phyloP scores from a whole-genome alignment of 169 alveolate species.

The Theileria orientalis region DNA sequence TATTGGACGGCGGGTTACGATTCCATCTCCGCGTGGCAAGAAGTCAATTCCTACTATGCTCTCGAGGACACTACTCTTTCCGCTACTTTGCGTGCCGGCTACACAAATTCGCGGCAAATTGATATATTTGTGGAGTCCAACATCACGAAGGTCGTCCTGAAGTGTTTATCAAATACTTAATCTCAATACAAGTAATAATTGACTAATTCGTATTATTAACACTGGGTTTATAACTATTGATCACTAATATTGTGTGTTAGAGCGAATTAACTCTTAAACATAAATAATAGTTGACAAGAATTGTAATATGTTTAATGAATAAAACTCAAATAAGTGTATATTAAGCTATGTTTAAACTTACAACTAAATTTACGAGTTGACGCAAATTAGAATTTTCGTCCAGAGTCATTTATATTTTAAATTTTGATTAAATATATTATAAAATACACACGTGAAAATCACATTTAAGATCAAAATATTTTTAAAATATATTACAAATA shows the following conservation, averaged over 20 bases:
- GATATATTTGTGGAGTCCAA: slow-evolving; percentile 89
- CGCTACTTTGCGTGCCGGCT: slow-evolving; percentile 86
- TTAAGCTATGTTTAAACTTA: slow-evolving; percentile 25
- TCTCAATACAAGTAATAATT: too few species aligned
- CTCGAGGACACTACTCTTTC: slow-evolving; percentile 92
- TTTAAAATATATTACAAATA: background rate
- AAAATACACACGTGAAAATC: slow-evolving; percentile 10
- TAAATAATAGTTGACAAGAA: too few species aligned
- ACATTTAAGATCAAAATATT: background rate
- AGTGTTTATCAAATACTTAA: too few species aligned
- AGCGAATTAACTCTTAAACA: too few species aligned
- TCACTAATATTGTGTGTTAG: too few species aligned
- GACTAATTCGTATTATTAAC: too few species aligned
- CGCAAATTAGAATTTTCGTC: slow-evolving; percentile 48
- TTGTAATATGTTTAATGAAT: too few species aligned
- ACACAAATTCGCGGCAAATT: slow-evolving; percentile 86
- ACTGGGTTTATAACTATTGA: too few species aligned
- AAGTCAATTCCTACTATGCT: slow-evolving; percentile 96
- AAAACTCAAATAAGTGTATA: too few species aligned
- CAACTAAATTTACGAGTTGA: slow-evolving; percentile 53
- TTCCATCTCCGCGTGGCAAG: slow-evolving; percentile 97
- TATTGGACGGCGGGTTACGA: slow-evolving; percentile 98
- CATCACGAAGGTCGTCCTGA: slow-evolving; percentile 88
- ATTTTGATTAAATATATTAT: background rate
- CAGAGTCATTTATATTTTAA: slow-evolving; percentile 26